Evolutionary conservation across 495 filamentous ascomycete genomes (phyloP).

Genomic region (Hypoxylon fragiforme): DNA sequence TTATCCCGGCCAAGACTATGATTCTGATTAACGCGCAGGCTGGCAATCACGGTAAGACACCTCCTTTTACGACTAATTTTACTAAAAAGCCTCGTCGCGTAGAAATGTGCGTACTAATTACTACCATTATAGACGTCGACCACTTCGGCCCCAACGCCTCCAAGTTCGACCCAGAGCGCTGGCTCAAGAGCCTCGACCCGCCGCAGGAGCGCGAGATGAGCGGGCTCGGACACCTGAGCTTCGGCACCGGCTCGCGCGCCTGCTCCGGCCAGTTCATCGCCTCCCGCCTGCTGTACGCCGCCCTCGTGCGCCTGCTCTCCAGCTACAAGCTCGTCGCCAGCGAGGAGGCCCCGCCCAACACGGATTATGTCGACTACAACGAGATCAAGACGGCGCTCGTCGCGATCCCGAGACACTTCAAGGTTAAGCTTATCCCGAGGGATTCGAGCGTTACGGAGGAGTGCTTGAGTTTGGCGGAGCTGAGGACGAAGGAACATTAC

Average conservation of each 20-base stretch:
- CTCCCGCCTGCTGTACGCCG: constrained; percentile 52
- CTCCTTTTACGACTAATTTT: no score
- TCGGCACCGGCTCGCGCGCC: constrained; percentile 57
- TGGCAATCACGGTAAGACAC: constrained; percentile 57
- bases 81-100: no score
- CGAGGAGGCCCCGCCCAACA: constrained; percentile 53
- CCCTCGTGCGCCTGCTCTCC: constrained; percentile 52
- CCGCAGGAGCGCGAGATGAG: constrained; percentile 41
- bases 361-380: constrained; percentile 63
- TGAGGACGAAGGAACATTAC: constrained; percentile 49
- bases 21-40: constrained; percentile 62
- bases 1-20: constrained; percentile 59
- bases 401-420: constrained; percentile 58
- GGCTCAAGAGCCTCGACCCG: constrained; percentile 47
- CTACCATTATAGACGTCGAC: constrained; percentile 45
- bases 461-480: constrained; percentile 43
- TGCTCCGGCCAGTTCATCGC: constrained; percentile 59
- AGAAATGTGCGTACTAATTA: neutral
- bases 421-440: constrained; percentile 53
- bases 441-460: constrained; percentile 36
- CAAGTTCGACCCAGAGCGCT: constrained; percentile 58
- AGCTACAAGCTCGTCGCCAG: constrained; percentile 57
- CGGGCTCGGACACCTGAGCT: constrained; percentile 53
- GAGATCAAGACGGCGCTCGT: constrained; percentile 58
- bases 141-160: constrained; percentile 54